phyloP scores from a whole-genome alignment of 805 yeast genomes.

The Schwanniomyces vanrijiae region DNA sequence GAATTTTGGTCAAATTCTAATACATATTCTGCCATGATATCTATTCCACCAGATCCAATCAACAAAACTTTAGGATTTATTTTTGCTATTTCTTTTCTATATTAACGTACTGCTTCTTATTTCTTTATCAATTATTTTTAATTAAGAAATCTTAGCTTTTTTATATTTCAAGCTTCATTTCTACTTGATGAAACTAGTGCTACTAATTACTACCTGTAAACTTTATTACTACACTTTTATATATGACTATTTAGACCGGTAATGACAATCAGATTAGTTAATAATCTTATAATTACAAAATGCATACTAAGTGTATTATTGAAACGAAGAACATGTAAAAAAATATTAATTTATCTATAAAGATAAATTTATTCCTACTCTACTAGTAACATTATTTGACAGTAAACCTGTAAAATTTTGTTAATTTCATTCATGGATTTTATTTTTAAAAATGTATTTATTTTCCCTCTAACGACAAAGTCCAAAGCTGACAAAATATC shows the following conservation, averaged over 20 bases:
- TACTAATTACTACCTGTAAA: not conserved
- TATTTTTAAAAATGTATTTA: not conserved
- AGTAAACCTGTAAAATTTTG: not conserved
- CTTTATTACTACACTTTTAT: too few relatives aligned
- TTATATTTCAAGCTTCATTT: not conserved
- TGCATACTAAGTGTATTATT: too few relatives aligned
- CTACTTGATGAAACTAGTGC: not conserved
- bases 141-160: not conserved
- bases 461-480: slow-evolving; percentile 61
- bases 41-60: slow-evolving; percentile 81
- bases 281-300: too few relatives aligned
- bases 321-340: too few relatives aligned
- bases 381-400: not conserved
- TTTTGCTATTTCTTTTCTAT: not conserved
- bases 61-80: slow-evolving; percentile 40
- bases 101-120: too few relatives aligned
- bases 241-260: too few relatives aligned
- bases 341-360: not conserved
- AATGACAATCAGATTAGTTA: too few relatives aligned
- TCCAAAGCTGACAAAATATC: slow-evolving; percentile 80
- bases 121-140: not conserved
- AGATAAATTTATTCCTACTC: not conserved
- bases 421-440: not conserved
- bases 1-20: slow-evolving; percentile 46
- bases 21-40: slow-evolving; percentile 66